phyloP scores from a whole-genome alignment of 2,329 filamentous ascomycete species.

The Paramyrothecium sp. region DNA sequence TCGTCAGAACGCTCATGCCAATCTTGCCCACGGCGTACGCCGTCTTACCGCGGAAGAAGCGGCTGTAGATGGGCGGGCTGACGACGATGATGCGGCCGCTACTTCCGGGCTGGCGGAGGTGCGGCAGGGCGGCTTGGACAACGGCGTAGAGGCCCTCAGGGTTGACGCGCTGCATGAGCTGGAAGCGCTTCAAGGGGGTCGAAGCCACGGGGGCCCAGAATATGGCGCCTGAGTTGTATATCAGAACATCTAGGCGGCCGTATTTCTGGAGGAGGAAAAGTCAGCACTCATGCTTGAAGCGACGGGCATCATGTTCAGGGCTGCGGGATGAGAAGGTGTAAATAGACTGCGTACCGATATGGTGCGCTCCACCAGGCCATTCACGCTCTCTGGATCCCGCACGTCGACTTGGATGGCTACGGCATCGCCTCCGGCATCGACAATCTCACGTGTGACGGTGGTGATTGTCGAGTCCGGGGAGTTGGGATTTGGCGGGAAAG shows the following conservation, averaged over 20 bases:
- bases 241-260: constrained; percentile 66
- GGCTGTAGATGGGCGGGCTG: constrained; percentile 79
- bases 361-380: constrained; percentile 57
- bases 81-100: constrained; percentile 72
- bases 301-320: not conserved
- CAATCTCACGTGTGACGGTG: constrained; percentile 76
- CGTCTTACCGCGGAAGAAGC: constrained; percentile 84
- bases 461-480: constrained; percentile 73
- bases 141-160: constrained; percentile 72
- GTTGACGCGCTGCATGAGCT: constrained; percentile 75
- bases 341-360: constrained; percentile 29
- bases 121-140: constrained; percentile 67
- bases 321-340: not conserved
- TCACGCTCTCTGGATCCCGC: constrained; percentile 59
- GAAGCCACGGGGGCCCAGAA: constrained; percentile 77
- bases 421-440: constrained; percentile 60
- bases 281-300: too few species aligned
- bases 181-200: constrained; percentile 74
- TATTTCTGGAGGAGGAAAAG: constrained; percentile 39
- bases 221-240: constrained; percentile 85
- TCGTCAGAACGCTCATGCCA: constrained; percentile 78
- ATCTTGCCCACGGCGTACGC: constrained; percentile 80
- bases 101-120: constrained; percentile 45
- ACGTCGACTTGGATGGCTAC: constrained; percentile 70
- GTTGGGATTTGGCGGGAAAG: constrained; percentile 77